These are phyloP conservation scores for Aspergillus transmontanensis DNA, from an alignment of 2,329 filamentous ascomycete species.

Conservation along the genomic window DNA sequence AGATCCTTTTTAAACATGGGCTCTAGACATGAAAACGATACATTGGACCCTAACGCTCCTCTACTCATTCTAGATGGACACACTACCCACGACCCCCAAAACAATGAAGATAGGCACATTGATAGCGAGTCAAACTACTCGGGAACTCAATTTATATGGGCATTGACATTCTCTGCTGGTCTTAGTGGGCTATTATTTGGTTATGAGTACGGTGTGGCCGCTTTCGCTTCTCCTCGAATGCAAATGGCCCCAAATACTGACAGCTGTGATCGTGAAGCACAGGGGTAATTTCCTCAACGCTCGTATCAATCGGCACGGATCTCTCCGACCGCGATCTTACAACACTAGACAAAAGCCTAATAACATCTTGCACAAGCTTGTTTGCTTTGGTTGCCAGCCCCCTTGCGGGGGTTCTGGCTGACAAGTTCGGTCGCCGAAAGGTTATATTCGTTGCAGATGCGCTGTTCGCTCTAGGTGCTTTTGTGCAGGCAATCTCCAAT, in stretches of 20 bases:
- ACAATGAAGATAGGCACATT: slow-evolving; percentile 13
- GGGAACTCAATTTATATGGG: slow-evolving; percentile 54
- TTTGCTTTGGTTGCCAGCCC: slow-evolving; percentile 61
- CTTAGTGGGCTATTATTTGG: slow-evolving; percentile 63
- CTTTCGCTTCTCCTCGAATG: background rate
- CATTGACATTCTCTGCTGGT: slow-evolving; percentile 59
- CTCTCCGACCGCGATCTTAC: slow-evolving; percentile 53
- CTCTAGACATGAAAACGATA: slow-evolving; percentile 25
- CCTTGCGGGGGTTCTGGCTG: slow-evolving; percentile 55
- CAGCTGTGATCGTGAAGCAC: slow-evolving; percentile 45
- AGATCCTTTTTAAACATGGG: slow-evolving; percentile 27
- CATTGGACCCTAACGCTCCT: slow-evolving; percentile 30
- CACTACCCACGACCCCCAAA: slow-evolving; percentile 6
- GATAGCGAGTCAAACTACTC: slow-evolving; percentile 19
- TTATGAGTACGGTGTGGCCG: slow-evolving; percentile 53
- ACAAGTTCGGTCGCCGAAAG: slow-evolving; percentile 49
- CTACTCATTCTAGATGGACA: slow-evolving; percentile 29
- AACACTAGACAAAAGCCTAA: slow-evolving; percentile 60
- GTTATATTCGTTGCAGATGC: slow-evolving; percentile 52
- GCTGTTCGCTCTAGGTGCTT: slow-evolving; percentile 48
- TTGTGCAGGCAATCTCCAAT: slow-evolving; percentile 45
- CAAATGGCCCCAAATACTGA: slow-evolving; percentile 12
- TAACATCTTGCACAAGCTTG: slow-evolving; percentile 60
- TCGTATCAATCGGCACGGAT: slow-evolving; percentile 58
- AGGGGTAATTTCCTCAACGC: slow-evolving; percentile 63